These are phyloP conservation scores for Ricinus communis DNA, from an alignment of 345 rosid genomes.

Conservation along the genomic window DNA sequence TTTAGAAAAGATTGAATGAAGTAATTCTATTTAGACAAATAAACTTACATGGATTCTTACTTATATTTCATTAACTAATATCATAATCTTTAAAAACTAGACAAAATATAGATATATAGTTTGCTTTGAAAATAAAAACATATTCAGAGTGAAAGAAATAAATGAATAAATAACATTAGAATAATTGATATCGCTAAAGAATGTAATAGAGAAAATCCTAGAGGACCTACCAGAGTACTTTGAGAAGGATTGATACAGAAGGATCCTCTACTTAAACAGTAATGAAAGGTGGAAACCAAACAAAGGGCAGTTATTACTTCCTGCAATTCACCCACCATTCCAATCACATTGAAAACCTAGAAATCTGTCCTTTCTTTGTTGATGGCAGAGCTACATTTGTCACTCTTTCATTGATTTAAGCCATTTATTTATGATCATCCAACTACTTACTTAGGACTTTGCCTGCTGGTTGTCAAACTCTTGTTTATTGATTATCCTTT, in stretches of 20 bases:
- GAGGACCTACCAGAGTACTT: constrained; percentile 4
- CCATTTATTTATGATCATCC: constrained; percentile 9
- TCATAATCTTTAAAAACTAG: too few relatives aligned
- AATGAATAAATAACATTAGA: too few relatives aligned
- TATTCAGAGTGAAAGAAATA: too few relatives aligned
- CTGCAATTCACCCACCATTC: constrained; percentile 12
- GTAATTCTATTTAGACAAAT: too few relatives aligned
- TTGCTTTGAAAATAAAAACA: too few relatives aligned
- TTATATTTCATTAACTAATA: too few relatives aligned
- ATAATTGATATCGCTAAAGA: too few relatives aligned
- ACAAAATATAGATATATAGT: too few relatives aligned
- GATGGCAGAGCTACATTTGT: not conserved
- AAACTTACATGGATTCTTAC: too few relatives aligned
- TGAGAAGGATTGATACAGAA: constrained; percentile 6
- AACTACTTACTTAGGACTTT: constrained; percentile 10
- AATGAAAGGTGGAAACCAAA: not conserved
- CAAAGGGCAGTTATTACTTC: not conserved
- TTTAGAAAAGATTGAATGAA: too few relatives aligned
- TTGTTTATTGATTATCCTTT: not conserved
- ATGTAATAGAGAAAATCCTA: too few relatives aligned
- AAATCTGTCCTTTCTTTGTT: not conserved
- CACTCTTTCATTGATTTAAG: not conserved
- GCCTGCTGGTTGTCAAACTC: not conserved
- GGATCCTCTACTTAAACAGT: not conserved
- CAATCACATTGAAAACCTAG: constrained; percentile 1